Evolutionary conservation across 169 alveolate species (phyloP), one percentile per base, ranked within the genome.

Genomic region (Pseudocohnilembus persalinus): DNA sequence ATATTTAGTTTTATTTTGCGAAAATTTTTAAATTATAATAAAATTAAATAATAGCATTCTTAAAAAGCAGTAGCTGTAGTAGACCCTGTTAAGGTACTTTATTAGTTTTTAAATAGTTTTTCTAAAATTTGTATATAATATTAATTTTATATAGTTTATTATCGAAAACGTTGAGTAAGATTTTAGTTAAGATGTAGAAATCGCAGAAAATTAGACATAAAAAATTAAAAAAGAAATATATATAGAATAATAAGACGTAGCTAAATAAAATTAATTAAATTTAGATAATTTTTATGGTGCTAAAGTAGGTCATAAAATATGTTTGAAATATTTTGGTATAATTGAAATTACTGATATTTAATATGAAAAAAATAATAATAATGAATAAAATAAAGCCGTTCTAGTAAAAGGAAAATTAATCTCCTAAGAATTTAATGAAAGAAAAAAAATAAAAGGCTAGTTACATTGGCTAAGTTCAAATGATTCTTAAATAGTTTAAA

Each of bases 41-140:
- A n/a, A n/a, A n/a, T n/a, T n/a, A n/a, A n/a, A n/a, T n/a, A n/a
- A n/a, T 49, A 49, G 68, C 20, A 49, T 11, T 11, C 26, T 49
- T 49, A 49, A 64, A 95, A 97, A 90, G 91, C 97, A 30, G 92
- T 94, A 95, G 94, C 96, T 30, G 96, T 96, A n/a, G 83, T 92
- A 32, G 96, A 97, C 0, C 99, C 99, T 75, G 81, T 97, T 26
- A 90, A n/a, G n/a, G n/a, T n/a, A n/a, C n/a, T n/a, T n/a, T n/a
- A n/a, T n/a, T n/a, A n/a, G n/a, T n/a, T n/a, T n/a, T n/a, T n/a
- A n/a, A n/a, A n/a, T n/a, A n/a, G n/a, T n/a, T n/a, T n/a, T n/a
- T n/a, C n/a, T n/a, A n/a, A n/a, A n/a, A n/a, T n/a, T n/a, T n/a
- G n/a, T n/a, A n/a, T n/a, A n/a, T n/a, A n/a, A n/a, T n/a, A n/a